These are phyloP conservation scores for Penicillium paneum DNA, from an alignment of 2,329 filamentous ascomycete species.

Conservation along the genomic window DNA sequence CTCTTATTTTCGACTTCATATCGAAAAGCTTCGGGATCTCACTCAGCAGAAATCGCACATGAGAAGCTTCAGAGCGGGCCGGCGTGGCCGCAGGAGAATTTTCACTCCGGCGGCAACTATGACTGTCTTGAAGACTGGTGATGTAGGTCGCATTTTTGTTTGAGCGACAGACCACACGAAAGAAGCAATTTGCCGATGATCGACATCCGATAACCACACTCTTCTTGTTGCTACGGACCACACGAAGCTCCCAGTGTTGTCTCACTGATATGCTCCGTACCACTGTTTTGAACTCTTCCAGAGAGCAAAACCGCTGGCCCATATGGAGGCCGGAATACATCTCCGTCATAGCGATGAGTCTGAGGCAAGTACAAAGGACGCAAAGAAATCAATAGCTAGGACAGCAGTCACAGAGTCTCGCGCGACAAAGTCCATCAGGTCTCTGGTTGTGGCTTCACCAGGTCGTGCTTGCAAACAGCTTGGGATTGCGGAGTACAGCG, in stretches of 20 bases:
- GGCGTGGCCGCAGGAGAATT: slow-evolving; percentile 31
- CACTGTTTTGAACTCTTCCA: slow-evolving; percentile 40
- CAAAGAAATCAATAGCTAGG: slow-evolving; percentile 15
- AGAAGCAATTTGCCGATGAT: slow-evolving; percentile 38
- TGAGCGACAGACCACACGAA: slow-evolving; percentile 41
- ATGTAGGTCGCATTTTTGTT: slow-evolving; percentile 43
- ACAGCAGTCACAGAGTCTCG: slow-evolving; percentile 14
- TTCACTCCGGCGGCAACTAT: slow-evolving; percentile 35
- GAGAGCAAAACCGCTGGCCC: slow-evolving; percentile 38
- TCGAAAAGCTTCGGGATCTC: slow-evolving; percentile 43
- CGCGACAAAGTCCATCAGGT: slow-evolving; percentile 28
- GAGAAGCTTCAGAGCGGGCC: slow-evolving; percentile 41
- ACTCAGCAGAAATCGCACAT: slow-evolving; percentile 38
- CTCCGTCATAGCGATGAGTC: slow-evolving; percentile 33
- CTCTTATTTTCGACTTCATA: slow-evolving; percentile 36
- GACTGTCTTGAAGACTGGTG: slow-evolving; percentile 39
- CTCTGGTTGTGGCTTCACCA: slow-evolving; percentile 7
- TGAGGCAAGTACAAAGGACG: slow-evolving; percentile 12
- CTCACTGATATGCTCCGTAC: slow-evolving; percentile 42
- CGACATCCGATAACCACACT: slow-evolving; percentile 43
- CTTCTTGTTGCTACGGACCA: slow-evolving; percentile 42
- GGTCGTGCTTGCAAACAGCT: slow-evolving; percentile 5
- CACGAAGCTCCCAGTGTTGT: slow-evolving; percentile 42
- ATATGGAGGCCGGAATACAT: slow-evolving; percentile 41
- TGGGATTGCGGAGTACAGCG: slow-evolving; percentile 11